Percentiles rank a stretch among this genome's conserved stretches.
Conservation (phyloP, 2,329 filamentous ascomycete species). For the Xylaria arbuscula region DNA sequence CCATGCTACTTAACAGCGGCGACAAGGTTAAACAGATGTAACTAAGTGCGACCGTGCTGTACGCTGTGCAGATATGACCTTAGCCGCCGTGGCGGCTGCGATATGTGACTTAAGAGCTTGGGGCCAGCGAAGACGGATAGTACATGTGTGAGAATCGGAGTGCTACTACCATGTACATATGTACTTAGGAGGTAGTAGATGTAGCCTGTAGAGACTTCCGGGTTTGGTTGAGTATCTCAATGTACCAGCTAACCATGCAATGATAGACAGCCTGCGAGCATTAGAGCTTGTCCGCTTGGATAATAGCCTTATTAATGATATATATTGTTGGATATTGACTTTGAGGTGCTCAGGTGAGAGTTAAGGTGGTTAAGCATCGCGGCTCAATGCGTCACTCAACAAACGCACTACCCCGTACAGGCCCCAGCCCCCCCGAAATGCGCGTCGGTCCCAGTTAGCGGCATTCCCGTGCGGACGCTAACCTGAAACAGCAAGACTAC, state of each 20-base stretch:
- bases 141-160: not conserved
- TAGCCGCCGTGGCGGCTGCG: conserved; percentile 15
- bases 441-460: not conserved
- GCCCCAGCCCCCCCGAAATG: conserved; percentile 15
- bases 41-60: not conserved
- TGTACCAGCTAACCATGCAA: not conserved
- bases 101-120: conserved; percentile 13
- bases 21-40: conserved; percentile 16
- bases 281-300: conserved; percentile 1
- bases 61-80: conserved; percentile 6
- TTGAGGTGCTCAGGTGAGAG: conserved; percentile 13
- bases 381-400: conserved; percentile 33
- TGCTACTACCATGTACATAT: not conserved
- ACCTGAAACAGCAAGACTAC: not conserved
- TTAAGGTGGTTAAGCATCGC: conserved; percentile 23
- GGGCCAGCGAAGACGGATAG: conserved; percentile 9
- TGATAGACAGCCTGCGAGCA: not conserved
- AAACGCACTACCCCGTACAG: not conserved
- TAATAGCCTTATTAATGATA: conserved; percentile 21
- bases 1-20: conserved; percentile 27
- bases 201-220: conserved; percentile 2
- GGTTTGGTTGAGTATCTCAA: not conserved
- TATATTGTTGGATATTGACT: conserved; percentile 33
- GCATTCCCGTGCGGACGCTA: conserved; percentile 12
- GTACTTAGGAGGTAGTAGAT: too few species aligned